Percentiles rank a stretch among this genome's conserved stretches.
These are phyloP conservation scores for Musa acuminata DNA, from an alignment of 176 grass and related monocot genomes.

Conservation along the genomic window DNA sequence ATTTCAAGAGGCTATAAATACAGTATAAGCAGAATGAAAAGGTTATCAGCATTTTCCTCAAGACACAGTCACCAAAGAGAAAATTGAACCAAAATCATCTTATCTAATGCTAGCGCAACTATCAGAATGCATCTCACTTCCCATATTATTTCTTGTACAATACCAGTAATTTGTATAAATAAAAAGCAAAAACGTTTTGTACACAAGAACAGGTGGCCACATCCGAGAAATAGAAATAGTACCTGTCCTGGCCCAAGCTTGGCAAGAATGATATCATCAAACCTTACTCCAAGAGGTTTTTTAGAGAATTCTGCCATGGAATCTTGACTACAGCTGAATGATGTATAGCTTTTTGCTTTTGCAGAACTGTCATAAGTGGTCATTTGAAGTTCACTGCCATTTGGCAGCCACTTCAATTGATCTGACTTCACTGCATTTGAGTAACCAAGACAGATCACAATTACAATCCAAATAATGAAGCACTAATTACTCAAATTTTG, in stretches of 20 bases:
- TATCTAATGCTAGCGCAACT: background rate
- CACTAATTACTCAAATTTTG: background rate
- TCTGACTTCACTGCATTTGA: conserved; percentile 59
- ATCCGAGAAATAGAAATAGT: background rate
- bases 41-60: background rate
- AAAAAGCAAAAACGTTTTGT: background rate
- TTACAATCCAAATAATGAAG: background rate
- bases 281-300: conserved; percentile 45
- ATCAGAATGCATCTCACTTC: background rate
- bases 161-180: background rate
- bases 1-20: background rate
- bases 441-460: background rate
- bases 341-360: conserved; percentile 63
- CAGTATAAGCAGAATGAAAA: background rate
- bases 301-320: conserved; percentile 26
- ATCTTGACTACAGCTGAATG: conserved; percentile 55
- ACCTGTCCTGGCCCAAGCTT: conserved; percentile 93
- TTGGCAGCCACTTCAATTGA: conserved; percentile 80
- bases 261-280: conserved; percentile 72
- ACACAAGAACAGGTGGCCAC: background rate
- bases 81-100: background rate
- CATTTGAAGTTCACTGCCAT: conserved; percentile 70
- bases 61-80: background rate
- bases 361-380: conserved; percentile 33
- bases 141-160: background rate